These are phyloP conservation scores for Lodderomyces orthopsilosis DNA, from an alignment of 1,139 yeast genomes.

Conservation along the genomic window DNA sequence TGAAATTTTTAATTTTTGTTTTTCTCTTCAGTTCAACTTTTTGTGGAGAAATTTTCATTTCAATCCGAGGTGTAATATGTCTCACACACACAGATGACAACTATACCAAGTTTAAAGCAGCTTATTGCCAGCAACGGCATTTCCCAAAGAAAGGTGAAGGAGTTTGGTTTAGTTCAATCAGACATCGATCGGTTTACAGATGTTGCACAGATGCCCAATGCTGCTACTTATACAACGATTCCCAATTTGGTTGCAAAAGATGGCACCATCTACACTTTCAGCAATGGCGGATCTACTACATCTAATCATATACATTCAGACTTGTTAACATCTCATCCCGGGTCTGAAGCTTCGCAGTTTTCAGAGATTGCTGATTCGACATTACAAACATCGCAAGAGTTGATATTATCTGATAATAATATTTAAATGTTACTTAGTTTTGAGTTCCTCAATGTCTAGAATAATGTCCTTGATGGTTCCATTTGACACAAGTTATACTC, in stretches of 20 bases:
- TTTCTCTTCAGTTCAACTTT: constrained; percentile 3
- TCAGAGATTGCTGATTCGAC: constrained; percentile 6
- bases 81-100: background rate
- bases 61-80: background rate
- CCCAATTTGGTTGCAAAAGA: constrained; percentile 14
- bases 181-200: constrained; percentile 12
- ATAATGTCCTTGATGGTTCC: constrained; percentile 28
- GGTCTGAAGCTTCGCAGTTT: constrained; percentile 10
- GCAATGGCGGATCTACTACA: background rate
- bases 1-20: background rate
- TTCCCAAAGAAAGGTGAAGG: constrained; percentile 17
- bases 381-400: constrained; percentile 8
- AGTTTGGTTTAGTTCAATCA: constrained; percentile 17
- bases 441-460: too few species aligned
- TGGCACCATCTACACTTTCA: constrained; percentile 5
- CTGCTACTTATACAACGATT: constrained; percentile 7
- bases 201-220: constrained; percentile 14
- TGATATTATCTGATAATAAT: constrained; percentile 4
- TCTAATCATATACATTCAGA: background rate
- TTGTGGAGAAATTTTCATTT: constrained; percentile 1
- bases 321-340: constrained; percentile 9
- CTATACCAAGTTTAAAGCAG: constrained; percentile 14
- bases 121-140: constrained; percentile 20
- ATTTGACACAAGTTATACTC: constrained; percentile 30
- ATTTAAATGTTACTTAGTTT: too few species aligned